These are phyloP conservation scores for Coemansia reversa DNA, from an alignment of 192 early-diverging fungal genomes.

Conservation along the genomic window DNA sequence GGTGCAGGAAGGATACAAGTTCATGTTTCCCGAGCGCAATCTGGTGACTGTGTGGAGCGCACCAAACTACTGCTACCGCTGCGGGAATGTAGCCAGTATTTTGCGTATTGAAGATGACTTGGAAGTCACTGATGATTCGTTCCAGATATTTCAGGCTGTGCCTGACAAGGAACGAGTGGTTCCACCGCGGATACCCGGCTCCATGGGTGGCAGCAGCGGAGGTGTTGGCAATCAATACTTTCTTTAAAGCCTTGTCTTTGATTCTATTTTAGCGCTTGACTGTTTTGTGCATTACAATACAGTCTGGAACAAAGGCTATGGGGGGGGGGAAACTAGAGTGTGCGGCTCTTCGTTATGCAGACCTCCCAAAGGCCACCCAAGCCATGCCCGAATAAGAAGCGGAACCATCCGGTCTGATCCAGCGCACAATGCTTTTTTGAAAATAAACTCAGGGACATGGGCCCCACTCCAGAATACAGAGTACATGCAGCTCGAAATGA, in stretches of 20 bases:
- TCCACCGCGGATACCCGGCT: conserved; percentile 52
- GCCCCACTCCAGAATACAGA: too few relatives aligned
- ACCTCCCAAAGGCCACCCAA: too few relatives aligned
- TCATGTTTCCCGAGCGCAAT: conserved; percentile 68
- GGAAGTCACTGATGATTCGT: conserved; percentile 78
- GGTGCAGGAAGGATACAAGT: conserved; percentile 95
- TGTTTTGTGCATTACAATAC: not conserved
- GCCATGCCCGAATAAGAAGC: too few relatives aligned
- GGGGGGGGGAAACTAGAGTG: not conserved
- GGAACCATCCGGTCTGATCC: too few relatives aligned
- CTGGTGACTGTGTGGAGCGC: conserved; percentile 98
- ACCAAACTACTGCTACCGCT: conserved; percentile 97
- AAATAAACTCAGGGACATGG: not conserved
- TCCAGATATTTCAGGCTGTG: conserved; percentile 96
- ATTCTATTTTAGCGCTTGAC: not conserved
- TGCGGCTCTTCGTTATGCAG: not conserved
- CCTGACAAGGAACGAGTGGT: conserved; percentile 82
- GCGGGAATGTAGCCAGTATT: conserved; percentile 96
- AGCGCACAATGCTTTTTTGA: not conserved
- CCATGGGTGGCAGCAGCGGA: conserved; percentile 43
- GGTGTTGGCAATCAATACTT: conserved; percentile 47
- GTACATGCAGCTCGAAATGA: too few relatives aligned
- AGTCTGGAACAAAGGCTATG: not conserved
- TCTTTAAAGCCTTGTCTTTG: conserved; percentile 13
- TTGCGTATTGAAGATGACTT: conserved; percentile 63